Evolutionary conservation across 2,329 filamentous ascomycete genomes (phyloP), one percentile per base, ranked within the genome.

Genomic region (Pseudomassariella vexata): DNA sequence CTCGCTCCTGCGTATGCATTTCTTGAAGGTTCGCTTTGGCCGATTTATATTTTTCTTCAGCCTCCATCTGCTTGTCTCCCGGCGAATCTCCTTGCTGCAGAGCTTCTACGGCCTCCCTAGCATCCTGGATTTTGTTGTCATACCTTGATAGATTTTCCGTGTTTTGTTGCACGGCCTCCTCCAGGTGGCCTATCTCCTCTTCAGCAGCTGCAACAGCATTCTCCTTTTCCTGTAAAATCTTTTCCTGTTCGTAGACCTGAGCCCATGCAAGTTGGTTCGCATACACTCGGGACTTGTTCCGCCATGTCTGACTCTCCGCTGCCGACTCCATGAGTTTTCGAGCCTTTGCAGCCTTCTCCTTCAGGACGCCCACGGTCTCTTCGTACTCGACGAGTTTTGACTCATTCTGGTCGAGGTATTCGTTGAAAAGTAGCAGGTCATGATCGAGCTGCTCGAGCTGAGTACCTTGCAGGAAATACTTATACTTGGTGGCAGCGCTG

Each of bases 381-480:
- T 73, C 57, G 22, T 77, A 75, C 18, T 68, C 68, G 8, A 67
- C 61, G 2, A 86, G 61, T 44, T 82, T 84, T 19, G 65, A 66
- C 34, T 81, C 71, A 37, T 81, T 85, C 20, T 75, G 75, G 42
- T 95, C 84, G 14, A 92, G 68, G 4, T 76, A 82, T 43, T 94
- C 82, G 39, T 83, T 79, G 10, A 95, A 78, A 36, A 95, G 66
- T 37, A 80, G 76, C 57, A 98, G 98, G 51, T 98, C 92, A 40
- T 86, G 81, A 53, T 95, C 87, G 8, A 98, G 70, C 46, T 90
- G 82, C 54, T 96, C 87, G 1, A 98, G 73, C 48, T 96, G 89
- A 1, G 95, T 94, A 17, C 92, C 92, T 47, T 89, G 87, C 38
- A 95, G 75, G 52, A 98, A 98, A 50, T 95, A 95, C 45, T 86